These are phyloP conservation scores for Juncus inflexus DNA, from an alignment of 176 grass and related monocot genomes.

Conservation along the genomic window DNA sequence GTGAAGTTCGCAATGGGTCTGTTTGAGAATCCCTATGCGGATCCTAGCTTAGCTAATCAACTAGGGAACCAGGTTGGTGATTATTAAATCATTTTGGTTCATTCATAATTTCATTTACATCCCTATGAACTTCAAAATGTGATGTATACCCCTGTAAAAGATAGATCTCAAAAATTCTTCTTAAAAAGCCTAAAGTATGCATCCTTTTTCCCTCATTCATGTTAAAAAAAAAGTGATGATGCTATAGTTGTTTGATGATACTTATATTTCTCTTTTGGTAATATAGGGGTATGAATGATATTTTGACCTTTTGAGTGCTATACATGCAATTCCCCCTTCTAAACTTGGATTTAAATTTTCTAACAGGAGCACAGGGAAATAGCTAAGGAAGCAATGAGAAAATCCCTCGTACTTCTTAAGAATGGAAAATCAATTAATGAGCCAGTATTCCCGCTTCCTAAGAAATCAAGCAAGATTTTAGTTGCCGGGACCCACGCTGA, in stretches of 20 bases:
- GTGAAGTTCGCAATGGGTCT: constrained; percentile 28
- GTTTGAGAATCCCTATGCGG: constrained; percentile 38
- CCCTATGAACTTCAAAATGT: too few species aligned
- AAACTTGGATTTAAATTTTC: neutral
- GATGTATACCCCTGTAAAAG: too few species aligned
- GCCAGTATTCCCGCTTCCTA: constrained; percentile 31
- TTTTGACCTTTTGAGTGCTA: too few species aligned
- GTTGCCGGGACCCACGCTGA: constrained; percentile 35
- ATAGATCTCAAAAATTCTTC: neutral
- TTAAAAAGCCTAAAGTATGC: neutral
- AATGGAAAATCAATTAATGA: constrained; percentile 27
- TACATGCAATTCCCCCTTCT: neutral
- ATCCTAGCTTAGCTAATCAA: constrained; percentile 27
- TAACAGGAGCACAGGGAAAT: constrained; percentile 38
- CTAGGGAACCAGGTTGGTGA: constrained; percentile 33
- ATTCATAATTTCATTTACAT: too few species aligned
- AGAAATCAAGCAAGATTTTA: constrained; percentile 31
- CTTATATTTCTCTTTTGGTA: too few species aligned
- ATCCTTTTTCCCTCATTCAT: too few species aligned
- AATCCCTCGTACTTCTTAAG: constrained; percentile 41
- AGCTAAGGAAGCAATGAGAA: constrained; percentile 38
- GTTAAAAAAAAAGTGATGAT: too few species aligned
- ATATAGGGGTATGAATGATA: too few species aligned
- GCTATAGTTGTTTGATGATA: too few species aligned
- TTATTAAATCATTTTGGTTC: neutral